phyloP scores from a whole-genome alignment of 2,329 filamentous ascomycete genomes.

The Neonectria neomacrospora region DNA sequence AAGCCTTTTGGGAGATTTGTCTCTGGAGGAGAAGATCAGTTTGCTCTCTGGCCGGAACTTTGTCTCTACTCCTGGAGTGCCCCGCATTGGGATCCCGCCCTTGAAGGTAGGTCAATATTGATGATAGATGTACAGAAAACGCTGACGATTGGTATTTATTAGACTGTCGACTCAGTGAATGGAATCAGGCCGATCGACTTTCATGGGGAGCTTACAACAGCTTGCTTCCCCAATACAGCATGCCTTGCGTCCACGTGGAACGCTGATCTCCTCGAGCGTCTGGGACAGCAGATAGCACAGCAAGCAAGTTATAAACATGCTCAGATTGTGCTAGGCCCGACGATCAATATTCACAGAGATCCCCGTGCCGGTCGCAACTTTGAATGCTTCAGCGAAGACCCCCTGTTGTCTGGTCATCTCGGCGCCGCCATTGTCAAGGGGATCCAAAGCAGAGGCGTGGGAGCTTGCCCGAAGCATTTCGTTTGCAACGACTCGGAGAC shows the following conservation, averaged over 20 bases:
- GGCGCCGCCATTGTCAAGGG: conserved; percentile 32
- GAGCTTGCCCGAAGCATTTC: conserved; percentile 30
- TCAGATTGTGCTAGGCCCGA: conserved; percentile 29
- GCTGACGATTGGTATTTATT: neutral
- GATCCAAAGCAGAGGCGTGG: conserved; percentile 22
- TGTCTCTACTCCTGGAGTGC: conserved; percentile 10
- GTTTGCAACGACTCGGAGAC: conserved; percentile 36
- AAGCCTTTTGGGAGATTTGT: neutral
- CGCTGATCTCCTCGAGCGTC: conserved; percentile 12
- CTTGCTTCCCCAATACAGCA: conserved; percentile 21
- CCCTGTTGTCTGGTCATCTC: conserved; percentile 29
- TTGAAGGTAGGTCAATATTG: neutral
- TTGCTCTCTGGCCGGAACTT: conserved; percentile 11
- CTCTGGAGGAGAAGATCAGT: conserved; percentile 15
- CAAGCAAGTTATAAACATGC: conserved; percentile 26
- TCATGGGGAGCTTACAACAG: conserved; percentile 21
- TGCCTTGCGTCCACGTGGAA: conserved; percentile 31
- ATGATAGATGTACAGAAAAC: neutral
- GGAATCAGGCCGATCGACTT: conserved; percentile 29
- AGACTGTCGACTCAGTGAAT: conserved; percentile 27
- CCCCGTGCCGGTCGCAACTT: conserved; percentile 32
- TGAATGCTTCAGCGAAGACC: conserved; percentile 37
- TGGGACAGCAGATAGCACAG: conserved; percentile 13
- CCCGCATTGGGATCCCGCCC: conserved; percentile 1
- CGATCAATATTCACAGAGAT: conserved; percentile 31